phyloP scores from a whole-genome alignment of 1,284 basidiomycete species.

The Cryptococcus amylolentus region DNA sequence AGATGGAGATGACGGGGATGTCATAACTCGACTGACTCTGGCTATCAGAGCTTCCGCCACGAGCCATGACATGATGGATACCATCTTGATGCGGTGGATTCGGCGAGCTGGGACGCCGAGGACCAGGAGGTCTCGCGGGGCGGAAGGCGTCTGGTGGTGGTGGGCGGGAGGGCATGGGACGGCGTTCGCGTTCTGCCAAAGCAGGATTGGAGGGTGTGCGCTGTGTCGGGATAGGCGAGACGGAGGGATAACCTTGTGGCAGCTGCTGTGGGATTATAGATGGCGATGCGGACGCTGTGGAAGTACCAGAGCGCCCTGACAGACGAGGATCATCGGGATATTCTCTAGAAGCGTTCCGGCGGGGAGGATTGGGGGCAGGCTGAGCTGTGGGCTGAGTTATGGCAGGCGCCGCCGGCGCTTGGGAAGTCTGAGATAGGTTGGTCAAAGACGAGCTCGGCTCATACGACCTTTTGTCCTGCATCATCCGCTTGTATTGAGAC shows the following conservation, averaged over 20 bases:
- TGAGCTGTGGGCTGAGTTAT: neutral
- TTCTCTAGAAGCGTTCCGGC: neutral
- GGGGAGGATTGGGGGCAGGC: neutral
- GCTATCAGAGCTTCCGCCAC: neutral
- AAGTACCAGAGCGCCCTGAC: slow-evolving; percentile 5
- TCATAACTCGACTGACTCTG: slow-evolving; percentile 6
- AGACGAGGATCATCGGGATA: slow-evolving; percentile 3
- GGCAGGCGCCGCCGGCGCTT: neutral
- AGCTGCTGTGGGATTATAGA: neutral
- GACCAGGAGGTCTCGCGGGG: slow-evolving; percentile 24
- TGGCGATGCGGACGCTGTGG: neutral
- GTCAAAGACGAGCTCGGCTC: neutral
- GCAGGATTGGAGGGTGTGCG: slow-evolving; percentile 21
- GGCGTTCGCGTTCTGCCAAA: slow-evolving; percentile 28
- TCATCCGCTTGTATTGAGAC: slow-evolving; percentile 58
- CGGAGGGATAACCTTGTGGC: neutral
- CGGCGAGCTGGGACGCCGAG: slow-evolving; percentile 4
- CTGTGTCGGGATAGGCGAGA: slow-evolving; percentile 6
- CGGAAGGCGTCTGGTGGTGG: slow-evolving; percentile 49
- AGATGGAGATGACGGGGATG: slow-evolving; percentile 20
- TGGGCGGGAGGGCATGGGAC: slow-evolving; percentile 25
- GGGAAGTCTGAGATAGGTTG: neutral
- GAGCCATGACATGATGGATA: slow-evolving; percentile 4
- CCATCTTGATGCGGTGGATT: neutral
- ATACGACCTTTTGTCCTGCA: slow-evolving; percentile 20